These are phyloP conservation scores for Phalaenopsis hybrid DNA, from an alignment of 116 monocot species.

Conservation along the genomic window DNA sequence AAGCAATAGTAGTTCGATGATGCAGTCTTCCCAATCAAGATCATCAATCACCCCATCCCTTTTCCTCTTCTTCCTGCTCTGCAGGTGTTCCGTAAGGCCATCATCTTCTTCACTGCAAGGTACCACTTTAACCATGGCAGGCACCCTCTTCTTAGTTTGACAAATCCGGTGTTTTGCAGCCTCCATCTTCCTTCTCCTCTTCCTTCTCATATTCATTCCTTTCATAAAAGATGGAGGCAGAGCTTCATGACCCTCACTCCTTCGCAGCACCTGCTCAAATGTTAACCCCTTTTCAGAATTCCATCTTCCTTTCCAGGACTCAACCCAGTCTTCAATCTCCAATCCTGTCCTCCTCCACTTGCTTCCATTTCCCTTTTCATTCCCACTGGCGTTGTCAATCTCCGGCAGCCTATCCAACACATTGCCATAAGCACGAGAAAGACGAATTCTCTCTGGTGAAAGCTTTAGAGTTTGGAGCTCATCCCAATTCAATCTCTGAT, in stretches of 20 bases:
- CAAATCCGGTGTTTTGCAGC: conserved; percentile 60
- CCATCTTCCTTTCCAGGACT: conserved; percentile 25
- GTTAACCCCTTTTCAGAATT: conserved; percentile 23
- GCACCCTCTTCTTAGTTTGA: conserved; percentile 23
- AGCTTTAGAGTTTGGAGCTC: conserved; percentile 22
- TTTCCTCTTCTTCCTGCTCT: conserved; percentile 21
- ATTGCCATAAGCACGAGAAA: conserved; percentile 30
- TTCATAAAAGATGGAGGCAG: conserved; percentile 62
- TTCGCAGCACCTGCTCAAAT: conserved; percentile 36
- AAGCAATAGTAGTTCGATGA: conserved; percentile 64
- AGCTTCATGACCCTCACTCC: conserved; percentile 62
- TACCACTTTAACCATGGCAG: not conserved
- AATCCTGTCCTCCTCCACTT: conserved; percentile 30
- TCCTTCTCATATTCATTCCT: conserved; percentile 40
- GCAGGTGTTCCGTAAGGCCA: not conserved
- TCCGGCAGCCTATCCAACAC: conserved; percentile 22
- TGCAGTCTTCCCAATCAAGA: conserved; percentile 85
- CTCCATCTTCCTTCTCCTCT: conserved; percentile 52
- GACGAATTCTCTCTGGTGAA: conserved; percentile 24
- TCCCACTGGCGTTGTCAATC: conserved; percentile 5
- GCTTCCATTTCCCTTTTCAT: conserved; percentile 13
- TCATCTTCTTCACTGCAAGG: not conserved
- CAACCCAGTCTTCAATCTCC: conserved; percentile 21
- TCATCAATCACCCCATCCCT: conserved; percentile 7
- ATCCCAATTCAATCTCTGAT: not conserved